Conservation (phyloP, 1,284 basidiomycete species). For the Chalciporus sp. region DNA sequence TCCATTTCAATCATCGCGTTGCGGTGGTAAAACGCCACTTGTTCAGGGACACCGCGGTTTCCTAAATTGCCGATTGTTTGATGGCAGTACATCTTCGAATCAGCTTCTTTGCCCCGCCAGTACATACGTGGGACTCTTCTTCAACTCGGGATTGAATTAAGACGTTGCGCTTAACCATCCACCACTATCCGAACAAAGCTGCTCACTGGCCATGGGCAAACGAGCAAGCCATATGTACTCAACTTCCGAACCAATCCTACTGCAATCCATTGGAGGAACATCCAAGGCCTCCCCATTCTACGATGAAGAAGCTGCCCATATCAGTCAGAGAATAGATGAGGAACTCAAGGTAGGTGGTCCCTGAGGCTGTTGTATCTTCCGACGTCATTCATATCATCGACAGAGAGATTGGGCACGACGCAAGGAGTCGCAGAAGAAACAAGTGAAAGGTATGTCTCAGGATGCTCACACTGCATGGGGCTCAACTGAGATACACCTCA, state of each 20-base stretch:
- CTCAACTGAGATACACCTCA: constrained; percentile 27
- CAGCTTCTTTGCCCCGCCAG: constrained; percentile 38
- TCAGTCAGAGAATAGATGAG: constrained; percentile 71
- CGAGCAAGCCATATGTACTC: constrained; percentile 33
- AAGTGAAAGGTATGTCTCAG: constrained; percentile 62
- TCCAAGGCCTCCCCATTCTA: constrained; percentile 38
- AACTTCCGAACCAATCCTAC: constrained; percentile 32
- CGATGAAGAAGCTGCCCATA: constrained; percentile 51
- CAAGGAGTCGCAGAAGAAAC: constrained; percentile 50
- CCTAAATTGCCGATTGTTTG: constrained; percentile 29
- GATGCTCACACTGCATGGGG: background rate
- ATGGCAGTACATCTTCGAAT: constrained; percentile 31
- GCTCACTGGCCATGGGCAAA: constrained; percentile 28
- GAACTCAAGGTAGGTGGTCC: constrained; percentile 57
- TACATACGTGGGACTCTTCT: constrained; percentile 38
- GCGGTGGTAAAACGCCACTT: constrained; percentile 11
- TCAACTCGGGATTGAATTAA: constrained; percentile 32
- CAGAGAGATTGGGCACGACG: constrained; percentile 60
- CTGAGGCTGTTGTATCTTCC: background rate
- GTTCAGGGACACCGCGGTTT: constrained; percentile 19
- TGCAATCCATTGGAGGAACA: constrained; percentile 35
- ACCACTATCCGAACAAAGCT: constrained; percentile 15
- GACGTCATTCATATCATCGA: constrained; percentile 1
- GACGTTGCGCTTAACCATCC: constrained; percentile 21
- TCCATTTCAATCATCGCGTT: too few relatives aligned